Percentiles rank a stretch among this genome's conserved stretches.
Evolutionary conservation across 208 protist genomes (phyloP).

Genomic region (Leishmania turanica): DNA sequence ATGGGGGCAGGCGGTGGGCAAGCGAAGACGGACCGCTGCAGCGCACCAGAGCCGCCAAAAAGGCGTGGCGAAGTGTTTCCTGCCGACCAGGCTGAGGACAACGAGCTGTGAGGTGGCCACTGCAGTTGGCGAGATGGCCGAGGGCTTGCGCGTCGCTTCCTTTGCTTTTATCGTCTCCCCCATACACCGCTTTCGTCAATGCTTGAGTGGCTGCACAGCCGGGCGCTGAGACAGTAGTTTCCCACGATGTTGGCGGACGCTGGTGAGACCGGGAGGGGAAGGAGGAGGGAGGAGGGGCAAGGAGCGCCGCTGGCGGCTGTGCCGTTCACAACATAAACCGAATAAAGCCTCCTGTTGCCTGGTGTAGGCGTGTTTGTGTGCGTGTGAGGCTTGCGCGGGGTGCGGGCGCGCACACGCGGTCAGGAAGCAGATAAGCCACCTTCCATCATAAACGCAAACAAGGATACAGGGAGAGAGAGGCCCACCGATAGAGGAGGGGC

Average conservation of each 20-base stretch:
- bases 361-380: neutral
- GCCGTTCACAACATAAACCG: neutral
- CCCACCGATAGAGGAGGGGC: neutral
- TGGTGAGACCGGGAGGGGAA: neutral
- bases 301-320: neutral
- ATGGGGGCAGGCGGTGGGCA: neutral
- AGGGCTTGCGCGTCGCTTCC: neutral
- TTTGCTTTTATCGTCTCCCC: neutral
- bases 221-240: neutral
- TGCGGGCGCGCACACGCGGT: neutral
- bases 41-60: neutral
- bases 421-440: neutral
- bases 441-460: constrained; percentile 1
- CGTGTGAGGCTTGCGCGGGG: neutral
- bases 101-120: neutral
- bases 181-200: neutral
- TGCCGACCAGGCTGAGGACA: neutral
- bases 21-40: neutral
- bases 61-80: constrained; percentile 5
- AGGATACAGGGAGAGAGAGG: neutral
- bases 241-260: neutral
- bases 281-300: neutral
- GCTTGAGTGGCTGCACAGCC: neutral
- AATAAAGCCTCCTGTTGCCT: neutral
- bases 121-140: neutral